Evolutionary conservation across 2,329 filamentous ascomycete species (phyloP), one percentile per base, ranked within the genome.

Genomic region (Trichophyton schoenleinii): DNA sequence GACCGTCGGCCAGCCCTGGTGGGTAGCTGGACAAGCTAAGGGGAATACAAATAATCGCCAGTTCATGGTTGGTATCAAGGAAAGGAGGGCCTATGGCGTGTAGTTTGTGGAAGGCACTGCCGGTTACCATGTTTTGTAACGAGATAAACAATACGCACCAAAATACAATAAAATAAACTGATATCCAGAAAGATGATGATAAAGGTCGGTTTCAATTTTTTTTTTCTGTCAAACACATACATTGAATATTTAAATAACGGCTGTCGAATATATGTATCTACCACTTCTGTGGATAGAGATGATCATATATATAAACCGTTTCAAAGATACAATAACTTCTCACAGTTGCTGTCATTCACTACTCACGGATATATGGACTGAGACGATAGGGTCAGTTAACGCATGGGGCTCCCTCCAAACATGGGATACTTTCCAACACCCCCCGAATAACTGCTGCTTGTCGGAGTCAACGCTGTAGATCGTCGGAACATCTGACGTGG

Each of bases 401-500:
- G 63, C 58, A 62, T 64, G 38, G 63, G 63, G 18, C 63, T 64
- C 31, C 63, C 63, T 58, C 63, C 63, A 61, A 64, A 64, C 36
- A 59, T 57, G 15, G 59, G 34, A 42, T 53, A 9, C 36, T 42
- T 53, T 36, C 31, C 41, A 60, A 36, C 15, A 28, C n/a, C 28
- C n/a, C 63, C 63, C 9, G 61, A 66, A 66, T 76, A 77, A 28
- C 68, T 75, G 49, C 72, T 73, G 63, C 74, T 76, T 60, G 73
- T 75, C 7, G 74, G 74, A 0, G 74, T 77, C 55, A 77, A 64
- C 31, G 74, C 73, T 61, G 74, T 72, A 2, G 73, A 74, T 62
- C 74, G 70, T 63, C 74, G 66, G 63, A 76, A 76, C 22, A 68
- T 71, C 65, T 76, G 74, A 22, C 74, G 68, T n/a, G 74, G 74